Conservation (phyloP, 305 asterid species). For the Euphrasia arctica region DNA sequence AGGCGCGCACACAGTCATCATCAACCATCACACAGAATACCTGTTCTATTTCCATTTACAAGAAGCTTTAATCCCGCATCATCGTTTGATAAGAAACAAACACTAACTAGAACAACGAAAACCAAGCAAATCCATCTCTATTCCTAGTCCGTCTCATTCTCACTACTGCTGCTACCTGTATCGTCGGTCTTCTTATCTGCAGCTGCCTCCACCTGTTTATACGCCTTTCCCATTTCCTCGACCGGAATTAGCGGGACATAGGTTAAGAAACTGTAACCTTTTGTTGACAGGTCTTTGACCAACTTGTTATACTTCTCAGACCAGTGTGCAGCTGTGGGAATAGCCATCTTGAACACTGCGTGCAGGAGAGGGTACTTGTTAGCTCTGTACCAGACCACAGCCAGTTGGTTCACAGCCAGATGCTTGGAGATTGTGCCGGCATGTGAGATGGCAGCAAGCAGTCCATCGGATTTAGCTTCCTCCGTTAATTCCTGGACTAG, state of each 20-base stretch:
- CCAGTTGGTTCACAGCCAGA: slow-evolving; percentile 39
- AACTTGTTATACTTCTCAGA: slow-evolving; percentile 54
- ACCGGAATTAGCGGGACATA: slow-evolving; percentile 64
- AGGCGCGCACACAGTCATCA: no score
- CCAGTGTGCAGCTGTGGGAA: slow-evolving; percentile 52
- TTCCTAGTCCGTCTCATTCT: slow-evolving; percentile 35
- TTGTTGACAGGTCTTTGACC: slow-evolving; percentile 39
- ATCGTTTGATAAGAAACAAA: no score
- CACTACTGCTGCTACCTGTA: slow-evolving; percentile 29
- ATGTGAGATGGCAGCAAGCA: slow-evolving; percentile 45
- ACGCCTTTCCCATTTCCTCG: slow-evolving; percentile 57
- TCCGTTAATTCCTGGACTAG: slow-evolving; percentile 25
- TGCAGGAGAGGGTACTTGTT: slow-evolving; percentile 47
- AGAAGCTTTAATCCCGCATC: no score
- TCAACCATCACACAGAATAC: no score
- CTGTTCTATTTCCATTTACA: no score
- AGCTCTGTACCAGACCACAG: slow-evolving; percentile 38
- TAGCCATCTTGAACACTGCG: slow-evolving; percentile 35
- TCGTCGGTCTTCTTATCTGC: slow-evolving; percentile 39
- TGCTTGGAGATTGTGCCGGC: slow-evolving; percentile 43
- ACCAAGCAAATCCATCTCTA: neutral
- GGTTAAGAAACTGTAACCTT: slow-evolving; percentile 47
- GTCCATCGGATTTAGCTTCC: slow-evolving; percentile 56
- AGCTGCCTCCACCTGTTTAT: slow-evolving; percentile 55
- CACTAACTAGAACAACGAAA: no score